Percentiles rank a stretch among this genome's conserved stretches.
phyloP scores from a whole-genome alignment of 768 basidiomycete species.

The Naganishia onofrii region DNA sequence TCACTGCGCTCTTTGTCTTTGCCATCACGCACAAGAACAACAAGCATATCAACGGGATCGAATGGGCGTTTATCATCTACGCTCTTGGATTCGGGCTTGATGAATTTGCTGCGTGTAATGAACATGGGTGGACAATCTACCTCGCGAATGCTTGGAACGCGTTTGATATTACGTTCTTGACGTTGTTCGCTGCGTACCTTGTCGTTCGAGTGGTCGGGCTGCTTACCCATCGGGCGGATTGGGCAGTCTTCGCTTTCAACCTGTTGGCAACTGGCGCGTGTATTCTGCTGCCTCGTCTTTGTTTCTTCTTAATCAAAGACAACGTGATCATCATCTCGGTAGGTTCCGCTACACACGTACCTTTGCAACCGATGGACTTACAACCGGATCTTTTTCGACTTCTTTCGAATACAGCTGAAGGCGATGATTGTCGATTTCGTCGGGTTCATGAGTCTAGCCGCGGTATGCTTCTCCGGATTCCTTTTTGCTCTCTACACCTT shows the following conservation, averaged over 20 bases:
- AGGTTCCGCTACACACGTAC: constrained; percentile 6
- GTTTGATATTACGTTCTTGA: constrained; percentile 62
- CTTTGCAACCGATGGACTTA: not conserved
- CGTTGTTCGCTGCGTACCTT: constrained; percentile 53
- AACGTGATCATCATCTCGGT: constrained; percentile 51
- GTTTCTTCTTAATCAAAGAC: constrained; percentile 51
- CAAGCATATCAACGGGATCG: constrained; percentile 61
- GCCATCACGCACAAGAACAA: constrained; percentile 63
- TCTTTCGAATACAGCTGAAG: constrained; percentile 36
- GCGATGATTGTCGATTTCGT: constrained; percentile 51
- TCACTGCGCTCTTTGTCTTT: constrained; percentile 68
- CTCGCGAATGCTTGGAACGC: constrained; percentile 77
- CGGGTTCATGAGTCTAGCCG: constrained; percentile 47
- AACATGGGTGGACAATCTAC: constrained; percentile 70
- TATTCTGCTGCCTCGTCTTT: constrained; percentile 50
- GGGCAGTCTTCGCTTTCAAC: constrained; percentile 50
- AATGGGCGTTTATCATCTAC: constrained; percentile 71
- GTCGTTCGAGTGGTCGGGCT: constrained; percentile 51
- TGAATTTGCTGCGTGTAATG: constrained; percentile 81
- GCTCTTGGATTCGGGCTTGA: constrained; percentile 74
- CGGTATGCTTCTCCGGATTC: constrained; percentile 42
- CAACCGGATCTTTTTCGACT: not conserved
- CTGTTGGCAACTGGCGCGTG: constrained; percentile 50
- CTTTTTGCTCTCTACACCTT: constrained; percentile 52
- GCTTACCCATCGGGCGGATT: constrained; percentile 38